Conservation (phyloP, 495 filamentous ascomycete genomes). For the Astrocystis sublimbata region DNA sequence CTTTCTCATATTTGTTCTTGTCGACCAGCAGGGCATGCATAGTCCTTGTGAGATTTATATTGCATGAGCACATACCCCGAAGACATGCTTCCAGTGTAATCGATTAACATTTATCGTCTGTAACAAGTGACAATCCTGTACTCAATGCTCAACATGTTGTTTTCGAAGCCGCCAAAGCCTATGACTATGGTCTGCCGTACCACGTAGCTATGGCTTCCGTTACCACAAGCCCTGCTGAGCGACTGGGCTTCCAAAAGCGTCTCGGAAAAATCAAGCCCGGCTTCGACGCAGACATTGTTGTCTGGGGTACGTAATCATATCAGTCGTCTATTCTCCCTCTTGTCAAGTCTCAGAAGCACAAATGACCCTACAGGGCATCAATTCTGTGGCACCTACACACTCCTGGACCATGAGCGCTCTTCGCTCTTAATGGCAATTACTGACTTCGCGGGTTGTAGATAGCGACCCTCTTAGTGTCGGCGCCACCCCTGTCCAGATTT, state of each 20-base stretch:
- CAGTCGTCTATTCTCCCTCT: no score
- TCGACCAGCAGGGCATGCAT: neutral
- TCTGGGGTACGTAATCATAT: no score
- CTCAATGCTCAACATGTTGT: slow-evolving; percentile 53
- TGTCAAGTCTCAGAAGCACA: no score
- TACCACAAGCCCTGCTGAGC: slow-evolving; percentile 61
- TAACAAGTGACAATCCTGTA: slow-evolving; percentile 47
- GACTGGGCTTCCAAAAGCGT: slow-evolving; percentile 57
- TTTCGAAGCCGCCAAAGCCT: slow-evolving; percentile 62
- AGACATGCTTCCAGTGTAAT: no score
- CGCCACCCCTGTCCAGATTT: slow-evolving; percentile 62
- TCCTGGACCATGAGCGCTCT: no score
- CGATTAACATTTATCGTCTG: no score
- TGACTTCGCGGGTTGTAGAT: no score
- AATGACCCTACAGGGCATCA: no score
- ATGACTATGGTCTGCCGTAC: slow-evolving; percentile 61
- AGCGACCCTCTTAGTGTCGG: slow-evolving; percentile 62
- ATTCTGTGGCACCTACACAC: no score
- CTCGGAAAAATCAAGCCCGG: slow-evolving; percentile 63
- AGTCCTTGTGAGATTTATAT: neutral
- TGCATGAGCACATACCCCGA: no score
- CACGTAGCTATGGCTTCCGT: slow-evolving; percentile 61
- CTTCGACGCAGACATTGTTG: slow-evolving; percentile 65
- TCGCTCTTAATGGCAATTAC: no score
- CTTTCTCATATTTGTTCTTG: neutral